Evolutionary conservation across 345 rosid species (phyloP).

Genomic region (Ceriops zippeliana): DNA sequence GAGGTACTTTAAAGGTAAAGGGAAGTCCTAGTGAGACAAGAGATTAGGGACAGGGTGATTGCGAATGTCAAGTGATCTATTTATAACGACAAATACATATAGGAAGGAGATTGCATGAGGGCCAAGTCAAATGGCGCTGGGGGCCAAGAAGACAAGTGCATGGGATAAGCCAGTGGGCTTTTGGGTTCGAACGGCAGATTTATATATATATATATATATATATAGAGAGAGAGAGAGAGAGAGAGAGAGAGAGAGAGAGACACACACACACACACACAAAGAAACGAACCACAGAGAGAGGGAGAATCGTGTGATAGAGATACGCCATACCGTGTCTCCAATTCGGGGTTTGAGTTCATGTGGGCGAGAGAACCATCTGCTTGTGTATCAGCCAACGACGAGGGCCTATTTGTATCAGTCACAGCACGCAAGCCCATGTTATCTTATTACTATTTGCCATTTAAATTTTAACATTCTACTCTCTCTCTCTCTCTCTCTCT

Average conservation of each 20-base stretch:
- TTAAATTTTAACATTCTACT: neutral
- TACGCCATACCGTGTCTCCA: constrained; percentile 34
- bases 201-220: no score
- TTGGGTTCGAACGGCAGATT: neutral
- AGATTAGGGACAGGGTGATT: constrained; percentile 7
- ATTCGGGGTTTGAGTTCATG: constrained; percentile 30
- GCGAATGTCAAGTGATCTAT: neutral
- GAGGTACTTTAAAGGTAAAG: constrained; percentile 9
- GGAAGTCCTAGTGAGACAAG: constrained; percentile 14
- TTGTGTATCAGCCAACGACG: constrained; percentile 29
- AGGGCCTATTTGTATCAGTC: constrained; percentile 38
- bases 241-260: neutral
- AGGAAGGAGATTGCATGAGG: neutral
- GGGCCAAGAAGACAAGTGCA: constrained; percentile 49
- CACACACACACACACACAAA: no score
- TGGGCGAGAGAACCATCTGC: constrained; percentile 35
- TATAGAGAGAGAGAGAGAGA: neutral
- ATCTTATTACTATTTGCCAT: constrained; percentile 2
- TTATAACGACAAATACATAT: neutral
- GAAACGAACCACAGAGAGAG: neutral
- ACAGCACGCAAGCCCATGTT: constrained; percentile 44
- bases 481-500: no score
- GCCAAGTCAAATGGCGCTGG: neutral
- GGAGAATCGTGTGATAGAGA: constrained; percentile 12
- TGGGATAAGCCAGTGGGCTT: constrained; percentile 63